Conservation (phyloP, 441 rosid species). For the Sinapis alba region DNA sequence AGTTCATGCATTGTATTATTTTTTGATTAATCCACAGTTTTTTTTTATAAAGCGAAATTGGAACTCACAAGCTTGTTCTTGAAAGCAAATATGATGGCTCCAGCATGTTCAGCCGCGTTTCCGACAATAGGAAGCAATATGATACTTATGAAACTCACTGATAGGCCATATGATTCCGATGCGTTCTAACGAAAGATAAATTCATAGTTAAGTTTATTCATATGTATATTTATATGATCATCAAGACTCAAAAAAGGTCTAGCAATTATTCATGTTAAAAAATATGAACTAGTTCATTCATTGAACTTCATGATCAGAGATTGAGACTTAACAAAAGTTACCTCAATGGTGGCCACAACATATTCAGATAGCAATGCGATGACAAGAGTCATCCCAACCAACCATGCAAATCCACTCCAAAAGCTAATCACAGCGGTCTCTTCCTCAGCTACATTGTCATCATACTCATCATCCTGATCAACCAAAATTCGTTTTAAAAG, state of each 20-base stretch:
- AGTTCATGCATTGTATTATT: not conserved
- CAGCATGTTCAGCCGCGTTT: constrained; percentile 91
- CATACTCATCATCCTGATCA: constrained; percentile 54
- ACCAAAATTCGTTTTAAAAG: not conserved
- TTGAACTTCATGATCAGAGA: not conserved
- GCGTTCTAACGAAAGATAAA: constrained; percentile 45
- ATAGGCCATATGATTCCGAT: constrained; percentile 75
- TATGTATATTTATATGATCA: not conserved
- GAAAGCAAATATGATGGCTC: constrained; percentile 83
- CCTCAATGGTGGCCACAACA: constrained; percentile 87
- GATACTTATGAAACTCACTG: constrained; percentile 81
- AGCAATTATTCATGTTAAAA: not conserved
- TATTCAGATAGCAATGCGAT: constrained; percentile 74
- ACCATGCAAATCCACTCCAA: constrained; percentile 78
- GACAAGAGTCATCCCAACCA: constrained; percentile 70
- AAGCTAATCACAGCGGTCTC: constrained; percentile 67
- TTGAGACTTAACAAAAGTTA: constrained; percentile 20
- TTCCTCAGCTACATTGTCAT: constrained; percentile 38
- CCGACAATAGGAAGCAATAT: constrained; percentile 86
- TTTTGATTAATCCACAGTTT: not conserved
- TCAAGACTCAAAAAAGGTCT: not conserved
- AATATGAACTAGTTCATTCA: not conserved
- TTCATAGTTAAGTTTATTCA: not conserved
- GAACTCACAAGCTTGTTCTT: constrained; percentile 73
- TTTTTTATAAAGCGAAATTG: not conserved